These are phyloP conservation scores for Yamadazyma insecticola DNA, from an alignment of 805 yeast species.

Conservation along the genomic window DNA sequence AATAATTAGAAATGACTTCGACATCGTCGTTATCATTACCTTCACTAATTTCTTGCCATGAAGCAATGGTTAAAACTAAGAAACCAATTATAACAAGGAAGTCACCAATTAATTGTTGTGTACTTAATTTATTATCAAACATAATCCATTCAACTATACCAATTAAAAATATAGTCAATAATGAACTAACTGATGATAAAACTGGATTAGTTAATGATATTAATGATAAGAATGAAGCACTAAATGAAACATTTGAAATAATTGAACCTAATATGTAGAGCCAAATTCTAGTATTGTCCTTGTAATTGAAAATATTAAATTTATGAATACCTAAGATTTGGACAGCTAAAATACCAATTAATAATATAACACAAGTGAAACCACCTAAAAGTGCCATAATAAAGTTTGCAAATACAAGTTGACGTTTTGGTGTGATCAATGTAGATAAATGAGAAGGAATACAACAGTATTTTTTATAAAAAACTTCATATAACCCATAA, in stretches of 20 bases:
- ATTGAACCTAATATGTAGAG: conserved; percentile 48
- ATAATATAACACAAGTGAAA: conserved; percentile 49
- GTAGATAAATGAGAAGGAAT: conserved; percentile 55
- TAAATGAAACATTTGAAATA: conserved; percentile 60
- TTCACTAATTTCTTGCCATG: conserved; percentile 60
- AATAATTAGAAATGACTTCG: conserved; percentile 36
- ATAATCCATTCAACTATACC: conserved; percentile 71
- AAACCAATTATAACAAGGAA: conserved; percentile 67
- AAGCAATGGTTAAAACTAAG: conserved; percentile 55
- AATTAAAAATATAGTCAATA: conserved; percentile 74
- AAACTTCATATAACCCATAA: conserved; percentile 80
- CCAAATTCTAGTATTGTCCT: conserved; percentile 36
- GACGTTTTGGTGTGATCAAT: conserved; percentile 51
- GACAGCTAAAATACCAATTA: conserved; percentile 38
- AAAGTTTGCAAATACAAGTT: conserved; percentile 76
- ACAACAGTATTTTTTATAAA: conserved; percentile 71
- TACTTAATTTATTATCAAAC: conserved; percentile 54
- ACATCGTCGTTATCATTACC: conserved; percentile 40
- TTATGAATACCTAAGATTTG: conserved; percentile 54
- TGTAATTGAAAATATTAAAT: conserved; percentile 49
- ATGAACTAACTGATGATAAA: conserved; percentile 61
- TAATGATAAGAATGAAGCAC: conserved; percentile 66
- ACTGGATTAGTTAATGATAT: conserved; percentile 88
- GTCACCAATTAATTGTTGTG: conserved; percentile 65
- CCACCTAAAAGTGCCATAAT: conserved; percentile 66